Evolutionary conservation across 129 eudicot species (phyloP).

Genomic region (Tanacetum coccineum): DNA sequence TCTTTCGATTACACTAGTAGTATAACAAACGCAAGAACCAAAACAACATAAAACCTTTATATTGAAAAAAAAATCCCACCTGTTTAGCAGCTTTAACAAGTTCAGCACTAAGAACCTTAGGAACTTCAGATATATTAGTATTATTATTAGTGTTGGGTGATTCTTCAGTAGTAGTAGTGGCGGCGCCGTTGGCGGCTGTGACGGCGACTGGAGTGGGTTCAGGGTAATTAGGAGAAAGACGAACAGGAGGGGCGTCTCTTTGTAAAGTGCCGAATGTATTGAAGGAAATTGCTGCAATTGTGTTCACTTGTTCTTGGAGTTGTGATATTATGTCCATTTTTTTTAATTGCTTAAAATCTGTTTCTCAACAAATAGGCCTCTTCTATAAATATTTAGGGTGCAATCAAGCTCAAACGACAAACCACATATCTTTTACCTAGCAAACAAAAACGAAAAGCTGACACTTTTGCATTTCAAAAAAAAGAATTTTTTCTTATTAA

Average conservation of each 20-base stretch:
- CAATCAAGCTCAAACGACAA: too few species aligned
- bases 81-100: conserved; percentile 91
- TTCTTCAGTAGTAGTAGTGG: conserved; percentile 29
- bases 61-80: too few species aligned
- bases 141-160: conserved; percentile 23
- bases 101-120: conserved; percentile 63
- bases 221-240: conserved; percentile 65
- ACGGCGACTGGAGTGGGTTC: conserved; percentile 48
- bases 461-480: too few species aligned
- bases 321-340: conserved; percentile 63
- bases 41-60: too few species aligned
- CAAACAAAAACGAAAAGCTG: too few species aligned
- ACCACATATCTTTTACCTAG: too few species aligned
- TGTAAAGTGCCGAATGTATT: conserved; percentile 69
- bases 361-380: too few species aligned
- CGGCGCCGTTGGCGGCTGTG: conserved; percentile 24
- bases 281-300: conserved; percentile 53
- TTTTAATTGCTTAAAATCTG: not conserved
- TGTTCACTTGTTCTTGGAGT: conserved; percentile 59
- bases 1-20: too few species aligned
- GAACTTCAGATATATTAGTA: conserved; percentile 55
- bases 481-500: too few species aligned
- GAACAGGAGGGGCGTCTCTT: conserved; percentile 76
- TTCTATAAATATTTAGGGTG: too few species aligned
- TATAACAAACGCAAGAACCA: too few species aligned